phyloP scores from a whole-genome alignment of 306 rosid genomes.

The Cucurbita ficifolia region DNA sequence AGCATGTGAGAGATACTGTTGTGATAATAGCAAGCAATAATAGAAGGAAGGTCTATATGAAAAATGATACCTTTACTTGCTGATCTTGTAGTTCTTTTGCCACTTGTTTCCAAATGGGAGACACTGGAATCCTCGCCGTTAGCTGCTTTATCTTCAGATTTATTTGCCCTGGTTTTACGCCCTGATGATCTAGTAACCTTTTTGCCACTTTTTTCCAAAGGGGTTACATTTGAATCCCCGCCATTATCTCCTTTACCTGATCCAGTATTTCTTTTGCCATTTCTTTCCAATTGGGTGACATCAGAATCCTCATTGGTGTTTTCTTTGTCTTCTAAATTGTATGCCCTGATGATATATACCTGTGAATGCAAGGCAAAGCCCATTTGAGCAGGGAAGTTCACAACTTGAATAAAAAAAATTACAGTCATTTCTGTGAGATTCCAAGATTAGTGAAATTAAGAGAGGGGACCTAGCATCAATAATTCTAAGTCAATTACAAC shows the following conservation, averaged over 20 bases:
- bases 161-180: background rate
- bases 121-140: background rate
- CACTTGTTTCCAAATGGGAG: background rate
- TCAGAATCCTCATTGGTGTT: background rate
- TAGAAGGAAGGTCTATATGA: background rate
- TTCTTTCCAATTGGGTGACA: background rate
- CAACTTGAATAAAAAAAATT: background rate
- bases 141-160: background rate
- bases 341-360: conserved; percentile 15
- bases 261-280: background rate
- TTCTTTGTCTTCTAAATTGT: background rate
- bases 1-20: background rate
- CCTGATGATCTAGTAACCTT: background rate
- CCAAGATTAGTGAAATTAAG: background rate
- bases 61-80: background rate
- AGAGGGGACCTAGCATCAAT: too few species aligned
- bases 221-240: background rate
- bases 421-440: background rate
- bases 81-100: conserved; percentile 7
- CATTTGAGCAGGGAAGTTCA: background rate
- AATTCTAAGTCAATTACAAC: background rate
- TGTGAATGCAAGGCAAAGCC: background rate
- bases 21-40: background rate
- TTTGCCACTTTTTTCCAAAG: background rate
- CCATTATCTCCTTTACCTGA: background rate